Base-by-base conservation (phyloP, 768 basidiomycete genomes). In the Pholiota molesta region DNA sequence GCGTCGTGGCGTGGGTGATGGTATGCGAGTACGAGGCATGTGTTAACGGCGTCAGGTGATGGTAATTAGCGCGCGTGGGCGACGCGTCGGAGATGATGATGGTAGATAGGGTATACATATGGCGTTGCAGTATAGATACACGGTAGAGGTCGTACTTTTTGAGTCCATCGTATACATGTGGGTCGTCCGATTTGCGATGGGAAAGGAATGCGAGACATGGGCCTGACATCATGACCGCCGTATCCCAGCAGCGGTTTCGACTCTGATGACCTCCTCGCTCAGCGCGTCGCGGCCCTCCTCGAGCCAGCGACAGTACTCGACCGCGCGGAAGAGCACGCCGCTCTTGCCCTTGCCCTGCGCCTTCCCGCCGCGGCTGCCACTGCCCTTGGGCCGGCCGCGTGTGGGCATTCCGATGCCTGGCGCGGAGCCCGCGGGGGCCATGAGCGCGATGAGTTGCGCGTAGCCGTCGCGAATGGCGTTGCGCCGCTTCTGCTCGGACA, bases 381-480 rank as follows among this genome's bases (percentile, higher is more conserved):
- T 91, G 35, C 90, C 91, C 73, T 93, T 94, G 40, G 92, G 92
- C 28, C 92, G 78, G 2, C 92, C 92, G 53, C 92, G 81, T 7
- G 88, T 88, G 17, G 90, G 92, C 85, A 90, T 85, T 40, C 85
- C 87, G 40, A 91, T 85, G 0, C 83, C 81, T 54, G 89, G 85
- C 2, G 86, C 80, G 23, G 79, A 75, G 5, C 91, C 92, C 5
- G 86, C 88, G n/a, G 92, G 91, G 0, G 92, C 87, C 57, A 96
- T 87, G 23, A 97, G 78, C 0, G 88, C 77, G 33, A 94, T 94
- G 44, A 97, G 77, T 71, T 94, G 92, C 1, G 92, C 87, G 74
- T 95, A 97, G 42, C 94, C 94, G 64, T 92, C 89, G 44, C 92
- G 88, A 66, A 97, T 97, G 55, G 92, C 91, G 69, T 96, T 96